Base-by-base conservation (phyloP, 75 land plant genomes). In the Selaginella moellendorffii region DNA sequence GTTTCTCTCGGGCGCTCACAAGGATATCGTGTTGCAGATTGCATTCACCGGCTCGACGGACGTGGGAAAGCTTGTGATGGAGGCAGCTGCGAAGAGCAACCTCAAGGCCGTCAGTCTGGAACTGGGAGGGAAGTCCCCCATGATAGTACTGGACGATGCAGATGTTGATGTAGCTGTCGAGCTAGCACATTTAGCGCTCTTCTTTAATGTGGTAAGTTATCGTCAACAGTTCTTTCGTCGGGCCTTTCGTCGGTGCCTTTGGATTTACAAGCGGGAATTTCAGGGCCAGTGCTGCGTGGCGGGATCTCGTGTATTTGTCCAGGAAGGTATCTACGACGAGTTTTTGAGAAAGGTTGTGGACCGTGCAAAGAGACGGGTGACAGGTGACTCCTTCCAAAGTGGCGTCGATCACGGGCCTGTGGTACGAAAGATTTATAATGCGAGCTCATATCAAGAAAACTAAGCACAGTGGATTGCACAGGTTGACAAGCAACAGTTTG, bases 201-300 rank as follows among this genome's bases (percentile, higher is more conserved):
- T 63, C 42, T 31, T 31, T 25, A 69, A 74, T 54, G 68, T 36
- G 73, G 76, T 70, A 2, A 53, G 14, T 26, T 1, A 14, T 66
- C 19, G 8, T 24, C 9, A n/a, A n/a, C n/a, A n/a, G n/a, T n/a
- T n/a, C n/a, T n/a, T n/a, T n/a, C n/a, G n/a, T n/a, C n/a, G n/a
- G n/a, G n/a, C n/a, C n/a, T n/a, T n/a, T n/a, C n/a, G n/a, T n/a
- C n/a, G n/a, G n/a, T n/a, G n/a, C n/a, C n/a, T n/a, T n/a, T n/a
- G n/a, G n/a, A n/a, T n/a, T n/a, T n/a, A n/a, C 31, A 30, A n/a
- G n/a, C n/a, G n/a, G n/a, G n/a, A n/a, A n/a, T n/a, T n/a, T n/a
- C 65, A 87, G 87, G 92, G 92, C 17, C 90, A 88, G 71, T 71
- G 83, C 28, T 88, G 89, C 65, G 69, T 78, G 23, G 83, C 93